Conservation (phyloP, 306 rosid species). For the Medicago truncatula region DNA sequence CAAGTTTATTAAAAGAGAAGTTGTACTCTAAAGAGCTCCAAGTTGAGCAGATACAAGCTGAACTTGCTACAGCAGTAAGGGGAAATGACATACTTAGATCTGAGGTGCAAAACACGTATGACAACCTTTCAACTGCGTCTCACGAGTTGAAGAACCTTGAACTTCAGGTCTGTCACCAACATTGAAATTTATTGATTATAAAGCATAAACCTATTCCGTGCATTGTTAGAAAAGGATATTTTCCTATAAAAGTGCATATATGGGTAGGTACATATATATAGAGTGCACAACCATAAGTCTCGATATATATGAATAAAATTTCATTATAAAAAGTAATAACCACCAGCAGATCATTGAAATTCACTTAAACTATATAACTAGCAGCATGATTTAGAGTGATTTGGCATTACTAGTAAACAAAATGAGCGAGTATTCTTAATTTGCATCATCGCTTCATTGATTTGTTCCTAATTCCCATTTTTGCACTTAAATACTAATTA, state of each 20-base stretch:
- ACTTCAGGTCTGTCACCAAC: slow-evolving; percentile 67
- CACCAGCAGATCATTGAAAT: slow-evolving; percentile 4
- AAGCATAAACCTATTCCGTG: no score
- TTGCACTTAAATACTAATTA: no score
- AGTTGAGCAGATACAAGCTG: slow-evolving; percentile 91
- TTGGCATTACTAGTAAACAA: slow-evolving; percentile 28
- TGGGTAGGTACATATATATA: no score
- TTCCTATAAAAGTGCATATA: no score
- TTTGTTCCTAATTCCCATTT: neutral
- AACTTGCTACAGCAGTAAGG: slow-evolving; percentile 89
- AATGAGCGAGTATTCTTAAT: neutral
- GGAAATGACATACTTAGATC: slow-evolving; percentile 81
- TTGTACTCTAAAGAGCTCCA: slow-evolving; percentile 81
- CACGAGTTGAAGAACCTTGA: slow-evolving; percentile 84
- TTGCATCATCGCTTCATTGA: neutral
- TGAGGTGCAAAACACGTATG: slow-evolving; percentile 80
- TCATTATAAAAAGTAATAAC: no score
- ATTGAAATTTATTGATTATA: slow-evolving; percentile 21
- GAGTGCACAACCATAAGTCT: no score
- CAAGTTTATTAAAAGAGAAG: slow-evolving; percentile 81
- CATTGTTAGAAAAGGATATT: no score
- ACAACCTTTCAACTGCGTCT: slow-evolving; percentile 65
- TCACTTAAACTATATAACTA: slow-evolving; percentile 20
- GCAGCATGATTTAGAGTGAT: slow-evolving; percentile 16
- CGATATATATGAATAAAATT: no score